Percentiles rank a stretch among this genome's conserved stretches.
Conservation (phyloP, 2,329 filamentous ascomycete genomes). For the Claviceps sp. region DNA sequence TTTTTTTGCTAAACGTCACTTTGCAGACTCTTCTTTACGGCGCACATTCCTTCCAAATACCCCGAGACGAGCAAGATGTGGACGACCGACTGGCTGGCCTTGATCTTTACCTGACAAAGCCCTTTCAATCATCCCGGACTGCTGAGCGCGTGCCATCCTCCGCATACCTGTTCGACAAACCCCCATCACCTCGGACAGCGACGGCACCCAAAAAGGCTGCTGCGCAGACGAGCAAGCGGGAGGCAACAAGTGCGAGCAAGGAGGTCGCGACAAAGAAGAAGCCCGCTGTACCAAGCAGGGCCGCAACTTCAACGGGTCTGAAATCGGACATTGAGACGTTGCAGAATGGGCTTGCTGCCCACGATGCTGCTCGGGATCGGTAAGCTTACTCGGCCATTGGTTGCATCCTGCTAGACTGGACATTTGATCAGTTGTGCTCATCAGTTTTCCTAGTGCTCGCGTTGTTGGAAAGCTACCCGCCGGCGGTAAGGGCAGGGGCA, state of each 20-base stretch:
- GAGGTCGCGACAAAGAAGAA: slow-evolving; percentile 18
- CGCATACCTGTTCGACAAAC: slow-evolving; percentile 35
- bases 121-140: slow-evolving; percentile 31
- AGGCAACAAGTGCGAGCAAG: slow-evolving; percentile 12
- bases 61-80: slow-evolving; percentile 25
- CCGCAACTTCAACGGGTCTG: slow-evolving; percentile 25
- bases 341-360: slow-evolving; percentile 26
- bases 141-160: slow-evolving; percentile 37
- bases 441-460: slow-evolving; percentile 16
- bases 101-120: slow-evolving; percentile 43
- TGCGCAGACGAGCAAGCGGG: slow-evolving; percentile 9
- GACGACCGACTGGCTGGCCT: slow-evolving; percentile 29
- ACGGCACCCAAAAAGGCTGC: slow-evolving; percentile 10
- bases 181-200: slow-evolving; percentile 12
- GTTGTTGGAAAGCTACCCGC: slow-evolving; percentile 21
- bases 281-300: slow-evolving; percentile 18
- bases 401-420: not conserved
- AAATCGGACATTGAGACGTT: slow-evolving; percentile 38
- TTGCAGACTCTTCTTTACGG: slow-evolving; percentile 41
- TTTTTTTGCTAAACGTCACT: not conserved
- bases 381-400: slow-evolving; percentile 11
- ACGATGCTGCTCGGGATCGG: slow-evolving; percentile 23
- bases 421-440: slow-evolving; percentile 13
- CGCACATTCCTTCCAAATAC: slow-evolving; percentile 33
- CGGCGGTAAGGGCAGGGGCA: slow-evolving; percentile 26